A percentile compares a stretch with the other conserved stretches of the same genome.
Conservation (phyloP, 83 land plant genomes). For the Picea abies region DNA sequence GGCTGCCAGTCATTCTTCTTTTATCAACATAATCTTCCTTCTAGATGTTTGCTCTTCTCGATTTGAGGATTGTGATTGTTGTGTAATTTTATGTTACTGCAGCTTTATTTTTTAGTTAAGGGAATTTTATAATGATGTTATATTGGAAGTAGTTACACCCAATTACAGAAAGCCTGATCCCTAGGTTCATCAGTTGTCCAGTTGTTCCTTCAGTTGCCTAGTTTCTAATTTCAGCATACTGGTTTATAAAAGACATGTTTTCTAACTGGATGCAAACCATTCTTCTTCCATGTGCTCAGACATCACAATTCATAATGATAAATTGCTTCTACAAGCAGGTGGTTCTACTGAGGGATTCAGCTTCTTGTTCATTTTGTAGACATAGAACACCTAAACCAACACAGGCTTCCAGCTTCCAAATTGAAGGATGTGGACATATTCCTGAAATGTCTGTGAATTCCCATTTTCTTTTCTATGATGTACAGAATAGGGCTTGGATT, state of each 20-base stretch:
- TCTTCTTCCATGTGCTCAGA: too few species aligned
- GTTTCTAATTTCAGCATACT: too few species aligned
- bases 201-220: too few species aligned
- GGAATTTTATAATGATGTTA: not conserved
- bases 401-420: not conserved
- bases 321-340: too few species aligned
- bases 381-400: too few species aligned
- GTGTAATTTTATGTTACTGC: not conserved
- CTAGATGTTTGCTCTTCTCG: constrained; percentile 9
- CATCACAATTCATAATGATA: too few species aligned
- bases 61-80: not conserved
- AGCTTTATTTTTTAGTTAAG: not conserved
- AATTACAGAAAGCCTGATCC: too few species aligned
- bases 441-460: not conserved
- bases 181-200: not conserved
- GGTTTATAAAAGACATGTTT: too few species aligned
- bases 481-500: too few species aligned
- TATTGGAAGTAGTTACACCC: not conserved
- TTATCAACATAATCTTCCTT: not conserved
- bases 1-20: constrained; percentile 11
- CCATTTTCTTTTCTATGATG: not conserved
- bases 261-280: too few species aligned
- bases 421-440: not conserved
- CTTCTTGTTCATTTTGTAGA: too few species aligned
- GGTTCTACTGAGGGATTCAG: too few species aligned